phyloP scores from a whole-genome alignment of 2,329 filamentous ascomycete genomes.

The Chrysoporthe puriensis region DNA sequence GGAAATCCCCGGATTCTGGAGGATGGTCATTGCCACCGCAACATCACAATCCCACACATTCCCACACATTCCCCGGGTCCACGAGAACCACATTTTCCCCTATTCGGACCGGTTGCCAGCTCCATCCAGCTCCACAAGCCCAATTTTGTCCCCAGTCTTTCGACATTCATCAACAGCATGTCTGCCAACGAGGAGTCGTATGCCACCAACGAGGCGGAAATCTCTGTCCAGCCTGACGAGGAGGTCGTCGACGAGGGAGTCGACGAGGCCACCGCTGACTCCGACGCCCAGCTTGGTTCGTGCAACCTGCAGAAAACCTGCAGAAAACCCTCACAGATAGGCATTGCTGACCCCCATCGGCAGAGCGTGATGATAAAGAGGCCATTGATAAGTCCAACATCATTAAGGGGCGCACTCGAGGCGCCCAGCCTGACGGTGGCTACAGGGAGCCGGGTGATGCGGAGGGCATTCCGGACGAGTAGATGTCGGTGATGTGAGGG shows the following conservation, averaged over 20 bases:
- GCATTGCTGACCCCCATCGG: neutral
- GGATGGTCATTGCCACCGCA: neutral
- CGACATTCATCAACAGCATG: conserved; percentile 10
- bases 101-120: conserved; percentile 18
- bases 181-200: conserved; percentile 20
- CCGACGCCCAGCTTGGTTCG: conserved; percentile 32
- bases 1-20: conserved; percentile 18
- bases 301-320: neutral
- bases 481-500: neutral
- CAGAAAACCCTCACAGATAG: neutral
- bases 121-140: conserved; percentile 19
- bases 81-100: conserved; percentile 23
- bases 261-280: conserved; percentile 21
- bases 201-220: conserved; percentile 23
- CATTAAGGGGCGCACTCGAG: conserved; percentile 35
- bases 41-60: conserved; percentile 6
- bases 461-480: conserved; percentile 31
- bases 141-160: neutral
- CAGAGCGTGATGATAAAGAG: conserved; percentile 38
- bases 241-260: conserved; percentile 29
- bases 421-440: conserved; percentile 33
- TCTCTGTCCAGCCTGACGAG: conserved; percentile 30
- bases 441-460: conserved; percentile 37
- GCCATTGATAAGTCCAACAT: conserved; percentile 39
- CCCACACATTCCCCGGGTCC: conserved; percentile 9